Base-by-base conservation (phyloP, 1,139 yeast genomes). In the Yamadazyma buinensis region DNA sequence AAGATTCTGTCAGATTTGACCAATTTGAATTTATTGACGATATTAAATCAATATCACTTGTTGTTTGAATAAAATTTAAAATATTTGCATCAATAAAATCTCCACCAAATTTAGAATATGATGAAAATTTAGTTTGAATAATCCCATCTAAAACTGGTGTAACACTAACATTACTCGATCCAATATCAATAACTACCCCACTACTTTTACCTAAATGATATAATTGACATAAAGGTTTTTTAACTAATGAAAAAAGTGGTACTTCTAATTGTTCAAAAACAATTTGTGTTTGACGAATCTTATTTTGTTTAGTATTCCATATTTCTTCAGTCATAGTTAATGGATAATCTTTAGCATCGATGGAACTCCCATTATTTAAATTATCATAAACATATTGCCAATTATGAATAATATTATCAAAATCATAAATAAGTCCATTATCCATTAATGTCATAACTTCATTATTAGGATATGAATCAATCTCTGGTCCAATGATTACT, bases 101-200 rank as follows among this genome's bases (percentile, higher is more conserved):
- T 8, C 92, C 92, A 7, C 82, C 88, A 51, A 69, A 81, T 47
- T 73, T 75, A 12, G 82, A 72, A 54, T 73, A 80, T 41, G 69
- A 63, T 7, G 78, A 65, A 32, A 83, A 79, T 49, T 80, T 80
- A 41, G 67, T 63, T 37, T 81, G 72, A 36, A 83, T 73, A 13
- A 75, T 72, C 19, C 92, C 94, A 49, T 83, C 88, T 42, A 78
- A 64, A 22, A 84, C 70, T 11, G 92, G 90, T 0, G 88, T 81
- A 6, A 83, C 79, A 30, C 77, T 69, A 17, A 80, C 67, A 3
- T 73, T 71, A 15, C 78, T 64, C 2, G 81, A 68, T 3, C 90
- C 92, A 29, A 84, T 55, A 49, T 84, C 90, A 24, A 84, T 70
- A 15, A 83, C 83, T 39, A 84, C 62, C 5, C 86, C 84, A 10